Evolutionary conservation across 345 rosid species (phyloP).

Genomic region (Mallotus nudiflorus): DNA sequence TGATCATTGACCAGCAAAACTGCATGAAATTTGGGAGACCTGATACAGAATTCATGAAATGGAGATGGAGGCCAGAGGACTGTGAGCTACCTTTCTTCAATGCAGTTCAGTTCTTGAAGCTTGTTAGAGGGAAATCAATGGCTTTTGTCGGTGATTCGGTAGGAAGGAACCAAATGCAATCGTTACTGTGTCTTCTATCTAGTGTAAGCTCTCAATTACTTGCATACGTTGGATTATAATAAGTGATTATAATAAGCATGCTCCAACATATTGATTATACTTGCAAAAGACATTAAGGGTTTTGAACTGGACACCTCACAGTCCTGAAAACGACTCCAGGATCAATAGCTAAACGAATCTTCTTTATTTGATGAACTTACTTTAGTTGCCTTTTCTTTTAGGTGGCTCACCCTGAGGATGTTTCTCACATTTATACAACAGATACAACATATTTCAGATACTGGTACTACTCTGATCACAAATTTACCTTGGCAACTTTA

Average conservation of each 20-base stretch:
- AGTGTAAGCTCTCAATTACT: constrained; percentile 26
- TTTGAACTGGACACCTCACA: no score
- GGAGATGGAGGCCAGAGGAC: constrained; percentile 48
- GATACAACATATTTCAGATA: constrained; percentile 26
- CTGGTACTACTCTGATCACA: constrained; percentile 28
- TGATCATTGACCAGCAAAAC: constrained; percentile 42
- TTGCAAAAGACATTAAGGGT: no score
- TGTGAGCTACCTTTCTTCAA: constrained; percentile 44
- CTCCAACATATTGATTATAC: background rate
- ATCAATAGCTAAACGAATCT: no score
- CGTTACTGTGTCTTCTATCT: constrained; percentile 42
- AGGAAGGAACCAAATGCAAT: constrained; percentile 50
- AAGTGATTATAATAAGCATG: no score
- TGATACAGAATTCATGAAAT: constrained; percentile 40
- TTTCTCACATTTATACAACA: constrained; percentile 17
- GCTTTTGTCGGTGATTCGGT: constrained; percentile 50
- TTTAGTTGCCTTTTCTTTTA: constrained; percentile 3
- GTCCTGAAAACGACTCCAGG: no score
- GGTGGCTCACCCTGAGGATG: constrained; percentile 28
- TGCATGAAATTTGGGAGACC: constrained; percentile 45
- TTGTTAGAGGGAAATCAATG: constrained; percentile 44
- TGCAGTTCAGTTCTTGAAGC: constrained; percentile 36
- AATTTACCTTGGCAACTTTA: constrained; percentile 43
- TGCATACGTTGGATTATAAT: background rate
- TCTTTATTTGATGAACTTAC: background rate